Conservation (phyloP, 495 filamentous ascomycete species). For the Astrothelium macrocarpum region DNA sequence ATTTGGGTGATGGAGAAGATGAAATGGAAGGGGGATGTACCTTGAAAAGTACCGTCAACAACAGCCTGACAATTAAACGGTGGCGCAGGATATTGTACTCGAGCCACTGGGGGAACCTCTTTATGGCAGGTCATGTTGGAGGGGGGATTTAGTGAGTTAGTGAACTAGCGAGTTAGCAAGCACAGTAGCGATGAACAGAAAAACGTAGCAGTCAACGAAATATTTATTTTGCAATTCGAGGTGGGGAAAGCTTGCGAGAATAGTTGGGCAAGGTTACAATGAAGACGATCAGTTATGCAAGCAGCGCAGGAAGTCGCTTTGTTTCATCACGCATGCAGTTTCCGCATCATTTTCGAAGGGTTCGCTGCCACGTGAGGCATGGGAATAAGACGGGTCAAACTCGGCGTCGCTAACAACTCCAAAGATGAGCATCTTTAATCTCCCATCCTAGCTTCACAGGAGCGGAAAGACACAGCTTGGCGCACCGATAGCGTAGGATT, state of each 20-base stretch:
- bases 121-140: not conserved
- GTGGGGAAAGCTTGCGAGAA: not conserved
- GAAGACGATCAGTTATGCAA: no score
- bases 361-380: no score
- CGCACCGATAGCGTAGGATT: no score
- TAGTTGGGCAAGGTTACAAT: no score
- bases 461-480: no score
- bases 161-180: not conserved
- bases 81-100: constrained; percentile 45
- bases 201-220: not conserved
- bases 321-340: not conserved
- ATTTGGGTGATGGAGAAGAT: not conserved
- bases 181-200: not conserved
- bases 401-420: no score
- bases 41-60: constrained; percentile 27
- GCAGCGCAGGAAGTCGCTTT: not conserved
- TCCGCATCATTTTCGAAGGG: no score
- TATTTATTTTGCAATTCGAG: not conserved
- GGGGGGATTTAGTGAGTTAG: not conserved
- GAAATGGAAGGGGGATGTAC: constrained; percentile 9
- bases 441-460: no score
- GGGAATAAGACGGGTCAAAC: no score
- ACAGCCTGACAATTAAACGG: constrained; percentile 30
- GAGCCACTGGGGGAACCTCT: constrained; percentile 22
- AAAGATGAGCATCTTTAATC: no score